Evolutionary conservation across 257 asterid species (phyloP).

Genomic region (Handroanthus guayacan): DNA sequence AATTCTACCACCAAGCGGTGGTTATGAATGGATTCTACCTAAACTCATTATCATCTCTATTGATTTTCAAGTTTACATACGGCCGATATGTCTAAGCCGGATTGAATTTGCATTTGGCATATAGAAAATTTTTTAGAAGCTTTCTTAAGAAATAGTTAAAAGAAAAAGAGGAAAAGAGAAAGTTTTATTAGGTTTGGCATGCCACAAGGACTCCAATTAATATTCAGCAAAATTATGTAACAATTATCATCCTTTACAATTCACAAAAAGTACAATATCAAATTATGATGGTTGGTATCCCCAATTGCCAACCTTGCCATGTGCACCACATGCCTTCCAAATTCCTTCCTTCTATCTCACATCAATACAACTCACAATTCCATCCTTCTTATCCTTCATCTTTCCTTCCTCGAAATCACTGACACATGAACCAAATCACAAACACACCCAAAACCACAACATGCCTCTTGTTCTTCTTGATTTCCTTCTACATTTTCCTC

Average conservation of each 20-base stretch:
- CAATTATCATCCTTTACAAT: constrained; percentile 13
- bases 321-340: constrained; percentile 63
- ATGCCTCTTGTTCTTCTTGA: constrained; percentile 48
- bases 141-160: no score
- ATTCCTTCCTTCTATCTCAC: constrained; percentile 27
- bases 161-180: no score
- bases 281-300: constrained; percentile 42
- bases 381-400: background rate
- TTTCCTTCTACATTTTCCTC: constrained; percentile 44
- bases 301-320: constrained; percentile 67
- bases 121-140: no score
- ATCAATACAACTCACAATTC: constrained; percentile 32
- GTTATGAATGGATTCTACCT: no score
- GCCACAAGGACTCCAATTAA: no score
- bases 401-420: constrained; percentile 12
- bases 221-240: constrained; percentile 15
- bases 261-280: constrained; percentile 12
- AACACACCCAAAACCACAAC: constrained; percentile 41
- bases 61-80: no score
- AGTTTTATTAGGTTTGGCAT: no score
- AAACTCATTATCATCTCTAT: no score
- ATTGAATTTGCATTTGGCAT: no score
- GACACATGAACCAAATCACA: constrained; percentile 46
- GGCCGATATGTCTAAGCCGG: no score
- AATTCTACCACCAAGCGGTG: no score